Percentiles rank a stretch among this genome's conserved stretches.
Conservation (phyloP, 106 monocot species). For the Allium sativum region DNA sequence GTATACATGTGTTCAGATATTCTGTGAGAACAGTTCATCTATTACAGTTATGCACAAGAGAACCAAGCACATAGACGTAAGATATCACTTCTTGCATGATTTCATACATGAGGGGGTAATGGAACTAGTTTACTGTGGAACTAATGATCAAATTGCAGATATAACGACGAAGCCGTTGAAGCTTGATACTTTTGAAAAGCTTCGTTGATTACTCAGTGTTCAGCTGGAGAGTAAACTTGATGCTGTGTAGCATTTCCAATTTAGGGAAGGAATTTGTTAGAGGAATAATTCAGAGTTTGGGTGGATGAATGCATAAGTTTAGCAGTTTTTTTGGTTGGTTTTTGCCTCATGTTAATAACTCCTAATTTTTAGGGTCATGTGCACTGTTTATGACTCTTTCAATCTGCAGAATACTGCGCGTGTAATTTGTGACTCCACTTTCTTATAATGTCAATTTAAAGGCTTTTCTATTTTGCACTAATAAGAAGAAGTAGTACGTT, state of each 20-base stretch:
- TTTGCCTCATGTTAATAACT: neutral
- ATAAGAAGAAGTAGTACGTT: too few species aligned
- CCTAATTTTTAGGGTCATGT: neutral
- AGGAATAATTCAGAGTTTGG: neutral
- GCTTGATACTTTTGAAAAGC: neutral
- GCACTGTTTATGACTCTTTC: too few species aligned
- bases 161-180: constrained; percentile 4
- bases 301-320: neutral
- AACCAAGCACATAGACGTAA: constrained; percentile 1
- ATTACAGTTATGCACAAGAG: neutral
- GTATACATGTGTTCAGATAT: neutral
- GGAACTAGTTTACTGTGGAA: neutral
- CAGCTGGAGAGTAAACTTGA: neutral
- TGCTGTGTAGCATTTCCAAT: neutral
- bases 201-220: neutral
- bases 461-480: too few species aligned
- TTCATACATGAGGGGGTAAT: neutral
- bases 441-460: too few species aligned
- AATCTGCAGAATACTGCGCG: too few species aligned
- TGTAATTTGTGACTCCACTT: too few species aligned
- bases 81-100: neutral
- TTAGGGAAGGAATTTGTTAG: neutral
- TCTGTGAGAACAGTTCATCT: constrained; percentile 3
- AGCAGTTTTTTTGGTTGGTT: neutral
- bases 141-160: neutral